Evolutionary conservation across 345 rosid genomes (phyloP).

Genomic region (Acer campestre): DNA sequence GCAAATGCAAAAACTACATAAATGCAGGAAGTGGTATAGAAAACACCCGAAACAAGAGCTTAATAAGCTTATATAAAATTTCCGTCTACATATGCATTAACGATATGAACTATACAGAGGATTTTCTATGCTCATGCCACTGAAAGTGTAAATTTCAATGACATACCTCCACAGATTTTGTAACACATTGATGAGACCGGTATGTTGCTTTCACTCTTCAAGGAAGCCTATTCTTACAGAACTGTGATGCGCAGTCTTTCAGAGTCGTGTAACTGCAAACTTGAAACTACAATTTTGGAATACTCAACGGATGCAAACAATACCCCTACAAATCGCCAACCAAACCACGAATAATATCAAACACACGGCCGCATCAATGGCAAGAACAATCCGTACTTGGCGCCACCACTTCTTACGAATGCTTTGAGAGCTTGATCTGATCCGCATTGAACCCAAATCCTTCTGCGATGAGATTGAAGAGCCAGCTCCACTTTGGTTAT

Average conservation of each 20-base stretch:
- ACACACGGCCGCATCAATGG: conserved; percentile 77
- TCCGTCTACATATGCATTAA: conserved; percentile 10
- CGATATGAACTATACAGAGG: conserved; percentile 19
- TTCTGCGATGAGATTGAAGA: conserved; percentile 51
- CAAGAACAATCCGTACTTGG: conserved; percentile 70
- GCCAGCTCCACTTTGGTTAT: conserved; percentile 41
- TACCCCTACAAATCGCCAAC: conserved; percentile 64
- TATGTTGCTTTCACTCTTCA: not conserved
- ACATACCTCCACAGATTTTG: conserved; percentile 5
- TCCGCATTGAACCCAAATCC: conserved; percentile 65
- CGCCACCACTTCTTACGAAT: conserved; percentile 73
- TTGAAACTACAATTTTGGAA: not conserved
- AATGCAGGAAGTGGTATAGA: not conserved
- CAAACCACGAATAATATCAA: conserved; percentile 62
- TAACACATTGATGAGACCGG: not conserved
- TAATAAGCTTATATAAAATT: not conserved
- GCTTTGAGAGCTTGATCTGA: conserved; percentile 56
- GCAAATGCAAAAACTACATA: not conserved
- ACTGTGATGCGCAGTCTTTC: not conserved
- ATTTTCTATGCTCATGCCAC: conserved; percentile 13
- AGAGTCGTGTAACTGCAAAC: not conserved
- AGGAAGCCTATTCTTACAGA: not conserved
- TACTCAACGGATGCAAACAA: conserved; percentile 46
- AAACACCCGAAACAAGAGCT: not conserved
- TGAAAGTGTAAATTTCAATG: not conserved